A percentile compares a stretch with the other conserved stretches of the same genome.
Evolutionary conservation across 306 rosid species (phyloP).

Genomic region (Neltuma alba): DNA sequence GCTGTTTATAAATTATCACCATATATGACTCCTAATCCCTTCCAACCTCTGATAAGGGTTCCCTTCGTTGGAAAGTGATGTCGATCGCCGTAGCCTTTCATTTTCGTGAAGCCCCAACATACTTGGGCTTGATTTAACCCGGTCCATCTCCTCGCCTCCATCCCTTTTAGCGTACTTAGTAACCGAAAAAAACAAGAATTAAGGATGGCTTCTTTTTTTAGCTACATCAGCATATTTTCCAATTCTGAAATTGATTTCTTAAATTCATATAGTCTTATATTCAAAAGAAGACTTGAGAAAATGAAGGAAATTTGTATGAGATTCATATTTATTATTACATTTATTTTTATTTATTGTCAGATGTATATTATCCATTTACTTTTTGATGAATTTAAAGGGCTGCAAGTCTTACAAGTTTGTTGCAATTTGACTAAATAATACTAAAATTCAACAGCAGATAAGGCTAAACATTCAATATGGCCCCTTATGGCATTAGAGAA

Average conservation of each 20-base stretch:
- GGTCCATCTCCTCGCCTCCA: neutral
- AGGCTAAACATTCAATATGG: no score
- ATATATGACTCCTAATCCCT: no score
- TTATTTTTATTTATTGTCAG: no score
- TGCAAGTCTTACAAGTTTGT: no score
- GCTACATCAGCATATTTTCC: neutral
- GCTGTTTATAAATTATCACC: no score
- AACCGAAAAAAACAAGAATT: neutral
- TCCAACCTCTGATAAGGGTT: neutral
- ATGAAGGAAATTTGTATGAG: neutral
- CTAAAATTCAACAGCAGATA: no score
- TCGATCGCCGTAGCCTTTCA: neutral
- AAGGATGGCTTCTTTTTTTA: neutral
- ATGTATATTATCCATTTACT: no score
- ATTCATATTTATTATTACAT: neutral
- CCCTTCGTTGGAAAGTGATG: neutral
- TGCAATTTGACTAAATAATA: no score
- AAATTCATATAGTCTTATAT: neutral
- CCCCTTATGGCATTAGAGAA: no score
- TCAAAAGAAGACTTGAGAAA: neutral
- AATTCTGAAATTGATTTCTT: no score
- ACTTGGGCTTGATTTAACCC: neutral
- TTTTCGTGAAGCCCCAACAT: neutral
- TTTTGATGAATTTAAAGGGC: no score
- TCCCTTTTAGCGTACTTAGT: neutral